Evolutionary conservation across 1,139 yeast species (phyloP).

Genomic region (Maudiozyma humilis): DNA sequence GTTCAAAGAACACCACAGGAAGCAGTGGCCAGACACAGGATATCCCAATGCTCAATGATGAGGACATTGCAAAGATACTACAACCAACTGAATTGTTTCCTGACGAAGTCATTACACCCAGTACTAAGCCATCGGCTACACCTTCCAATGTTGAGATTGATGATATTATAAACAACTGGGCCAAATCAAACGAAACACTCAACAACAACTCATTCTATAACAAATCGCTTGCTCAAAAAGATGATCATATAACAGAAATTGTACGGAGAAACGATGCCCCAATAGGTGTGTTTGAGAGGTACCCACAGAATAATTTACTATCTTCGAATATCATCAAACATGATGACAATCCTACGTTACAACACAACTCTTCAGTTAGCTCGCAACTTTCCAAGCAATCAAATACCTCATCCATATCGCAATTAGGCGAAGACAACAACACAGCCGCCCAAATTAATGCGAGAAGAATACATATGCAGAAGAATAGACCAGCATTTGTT

Average conservation of each 20-base stretch:
- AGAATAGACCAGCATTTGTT: slow-evolving; percentile 75
- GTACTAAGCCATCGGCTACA: not conserved
- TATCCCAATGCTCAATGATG: slow-evolving; percentile 17
- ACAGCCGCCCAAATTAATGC: not conserved
- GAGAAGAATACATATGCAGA: slow-evolving; percentile 16
- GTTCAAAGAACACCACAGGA: too few species aligned
- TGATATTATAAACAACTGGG: not conserved
- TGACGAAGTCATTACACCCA: slow-evolving; percentile 8
- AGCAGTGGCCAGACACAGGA: slow-evolving; percentile 5
- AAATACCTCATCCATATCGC: not conserved
- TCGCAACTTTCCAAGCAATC: not conserved
- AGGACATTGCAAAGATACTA: slow-evolving; percentile 22
- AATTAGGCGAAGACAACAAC: too few species aligned
- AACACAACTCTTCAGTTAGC: not conserved
- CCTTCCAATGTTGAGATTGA: slow-evolving; percentile 1
- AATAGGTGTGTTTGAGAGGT: not conserved
- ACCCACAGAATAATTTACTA: not conserved
- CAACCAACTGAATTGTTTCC: slow-evolving; percentile 16
- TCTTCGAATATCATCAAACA: not conserved
- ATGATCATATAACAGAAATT: not conserved
- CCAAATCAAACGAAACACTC: not conserved
- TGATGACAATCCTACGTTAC: not conserved
- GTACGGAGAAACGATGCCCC: not conserved
- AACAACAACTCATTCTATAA: not conserved
- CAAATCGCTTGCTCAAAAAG: not conserved